phyloP scores from a whole-genome alignment of 148 eudicot species.

The Chenopodium suecicum region DNA sequence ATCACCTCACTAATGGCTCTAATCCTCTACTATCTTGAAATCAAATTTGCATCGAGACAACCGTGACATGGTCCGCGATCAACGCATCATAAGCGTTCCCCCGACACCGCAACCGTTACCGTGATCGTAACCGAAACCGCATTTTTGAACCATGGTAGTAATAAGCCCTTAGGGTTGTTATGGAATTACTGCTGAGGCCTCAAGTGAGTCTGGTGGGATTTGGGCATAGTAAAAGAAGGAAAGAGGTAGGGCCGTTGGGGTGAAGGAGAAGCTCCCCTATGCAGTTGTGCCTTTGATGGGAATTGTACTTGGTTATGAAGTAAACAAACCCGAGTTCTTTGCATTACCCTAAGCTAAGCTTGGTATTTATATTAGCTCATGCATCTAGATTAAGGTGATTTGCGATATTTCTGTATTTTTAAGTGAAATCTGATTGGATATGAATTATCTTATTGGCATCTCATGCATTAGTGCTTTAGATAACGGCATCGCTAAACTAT shows the following conservation, averaged over 20 bases:
- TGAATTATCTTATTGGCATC: constrained; percentile 1
- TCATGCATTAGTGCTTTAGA: constrained; percentile 2
- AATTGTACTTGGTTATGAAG: not conserved
- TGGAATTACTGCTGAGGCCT: not conserved
- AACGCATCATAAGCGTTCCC: too few relatives aligned
- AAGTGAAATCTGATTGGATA: not conserved
- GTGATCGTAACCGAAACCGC: too few relatives aligned
- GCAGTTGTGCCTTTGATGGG: not conserved
- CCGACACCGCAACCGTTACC: too few relatives aligned
- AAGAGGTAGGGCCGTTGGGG: not conserved
- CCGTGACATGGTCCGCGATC: too few relatives aligned
- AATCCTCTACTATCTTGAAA: too few relatives aligned
- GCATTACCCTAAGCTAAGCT: not conserved
- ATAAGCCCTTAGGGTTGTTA: not conserved
- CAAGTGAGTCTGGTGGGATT: not conserved
- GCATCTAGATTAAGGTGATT: not conserved
- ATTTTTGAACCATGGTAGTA: not conserved
- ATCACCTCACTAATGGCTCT: too few relatives aligned
- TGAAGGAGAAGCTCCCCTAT: not conserved
- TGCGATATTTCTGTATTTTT: not conserved
- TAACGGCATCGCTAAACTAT: not conserved
- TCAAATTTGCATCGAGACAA: too few relatives aligned
- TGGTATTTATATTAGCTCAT: not conserved
- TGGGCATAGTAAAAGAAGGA: not conserved
- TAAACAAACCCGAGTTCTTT: not conserved